Percentiles rank a stretch among this genome's conserved stretches.
These are phyloP conservation scores for Epichloe scottii DNA, from an alignment of 2,329 filamentous ascomycete genomes.

Conservation along the genomic window DNA sequence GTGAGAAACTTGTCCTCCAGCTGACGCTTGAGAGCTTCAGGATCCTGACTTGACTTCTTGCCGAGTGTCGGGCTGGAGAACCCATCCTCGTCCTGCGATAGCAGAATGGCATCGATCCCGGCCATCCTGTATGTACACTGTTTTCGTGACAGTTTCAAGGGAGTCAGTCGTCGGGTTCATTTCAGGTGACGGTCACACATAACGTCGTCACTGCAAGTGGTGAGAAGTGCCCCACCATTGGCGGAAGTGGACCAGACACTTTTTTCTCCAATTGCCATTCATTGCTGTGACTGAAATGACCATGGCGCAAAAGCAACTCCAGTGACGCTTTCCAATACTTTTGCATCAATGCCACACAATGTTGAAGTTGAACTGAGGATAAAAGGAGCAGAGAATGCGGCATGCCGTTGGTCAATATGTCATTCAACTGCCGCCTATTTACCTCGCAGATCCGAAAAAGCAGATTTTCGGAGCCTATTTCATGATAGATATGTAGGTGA, in stretches of 20 bases:
- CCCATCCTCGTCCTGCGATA: slow-evolving; percentile 13
- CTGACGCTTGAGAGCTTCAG: slow-evolving; percentile 52
- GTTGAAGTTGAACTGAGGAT: too few species aligned
- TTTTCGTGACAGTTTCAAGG: not conserved
- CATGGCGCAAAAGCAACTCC: too few species aligned
- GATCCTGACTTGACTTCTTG: slow-evolving; percentile 25
- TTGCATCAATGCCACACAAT: too few species aligned
- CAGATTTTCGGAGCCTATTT: not conserved
- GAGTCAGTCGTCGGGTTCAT: not conserved
- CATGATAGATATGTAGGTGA: not conserved
- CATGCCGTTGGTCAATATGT: too few species aligned
- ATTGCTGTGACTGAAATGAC: too few species aligned
- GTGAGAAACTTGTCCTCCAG: slow-evolving; percentile 69
- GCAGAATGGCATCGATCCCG: slow-evolving; percentile 24
- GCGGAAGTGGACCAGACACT: not conserved
- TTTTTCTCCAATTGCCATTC: too few species aligned
- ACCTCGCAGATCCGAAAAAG: too few species aligned
- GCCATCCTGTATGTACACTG: slow-evolving; percentile 14
- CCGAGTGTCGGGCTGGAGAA: not conserved
- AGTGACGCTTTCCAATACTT: too few species aligned
- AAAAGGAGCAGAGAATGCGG: too few species aligned
- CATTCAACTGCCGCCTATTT: too few species aligned
- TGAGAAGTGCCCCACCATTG: not conserved
- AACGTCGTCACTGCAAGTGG: not conserved
- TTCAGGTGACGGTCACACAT: slow-evolving; percentile 2